Percentiles rank a stretch among this genome's conserved stretches.
Evolutionary conservation across 306 rosid species (phyloP).

Genomic region (Arachis stenosperma): DNA sequence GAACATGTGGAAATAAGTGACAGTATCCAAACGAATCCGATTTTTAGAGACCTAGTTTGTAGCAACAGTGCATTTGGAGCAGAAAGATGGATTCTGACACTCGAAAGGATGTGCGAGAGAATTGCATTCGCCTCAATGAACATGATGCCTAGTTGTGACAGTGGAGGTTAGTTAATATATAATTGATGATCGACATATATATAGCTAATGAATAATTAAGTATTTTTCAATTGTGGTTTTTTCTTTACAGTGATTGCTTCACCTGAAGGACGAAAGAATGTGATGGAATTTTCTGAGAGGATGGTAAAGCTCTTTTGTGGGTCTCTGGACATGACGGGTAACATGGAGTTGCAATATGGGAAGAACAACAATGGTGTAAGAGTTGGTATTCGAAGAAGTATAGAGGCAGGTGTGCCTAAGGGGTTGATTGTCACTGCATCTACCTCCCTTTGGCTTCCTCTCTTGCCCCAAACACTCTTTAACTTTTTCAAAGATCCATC

Average conservation of each 20-base stretch:
- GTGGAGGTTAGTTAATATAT: neutral
- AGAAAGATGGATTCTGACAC: conserved; percentile 66
- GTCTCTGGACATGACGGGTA: conserved; percentile 50
- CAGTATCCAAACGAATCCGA: conserved; percentile 46
- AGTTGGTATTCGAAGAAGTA: conserved; percentile 44
- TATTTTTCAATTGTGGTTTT: neutral
- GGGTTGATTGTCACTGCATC: conserved; percentile 56
- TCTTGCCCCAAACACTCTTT: conserved; percentile 42
- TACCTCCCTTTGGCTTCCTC: conserved; percentile 66
- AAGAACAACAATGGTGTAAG: conserved; percentile 47
- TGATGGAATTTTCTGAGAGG: conserved; percentile 56
- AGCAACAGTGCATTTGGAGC: conserved; percentile 61
- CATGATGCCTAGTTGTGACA: conserved; percentile 30
- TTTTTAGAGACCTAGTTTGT: conserved; percentile 53
- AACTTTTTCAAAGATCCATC: conserved; percentile 51
- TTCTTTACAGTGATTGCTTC: conserved; percentile 45
- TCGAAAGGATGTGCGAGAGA: conserved; percentile 75
- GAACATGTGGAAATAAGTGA: conserved; percentile 80
- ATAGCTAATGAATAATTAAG: neutral
- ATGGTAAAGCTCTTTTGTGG: conserved; percentile 64
- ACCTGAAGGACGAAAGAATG: conserved; percentile 46
- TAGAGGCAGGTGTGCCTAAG: conserved; percentile 46
- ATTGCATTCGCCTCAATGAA: conserved; percentile 27
- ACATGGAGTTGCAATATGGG: conserved; percentile 51
- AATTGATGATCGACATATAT: too few relatives aligned